Evolutionary conservation across 2,329 filamentous ascomycete species (phyloP).

Genomic region (Aspergillus felis): DNA sequence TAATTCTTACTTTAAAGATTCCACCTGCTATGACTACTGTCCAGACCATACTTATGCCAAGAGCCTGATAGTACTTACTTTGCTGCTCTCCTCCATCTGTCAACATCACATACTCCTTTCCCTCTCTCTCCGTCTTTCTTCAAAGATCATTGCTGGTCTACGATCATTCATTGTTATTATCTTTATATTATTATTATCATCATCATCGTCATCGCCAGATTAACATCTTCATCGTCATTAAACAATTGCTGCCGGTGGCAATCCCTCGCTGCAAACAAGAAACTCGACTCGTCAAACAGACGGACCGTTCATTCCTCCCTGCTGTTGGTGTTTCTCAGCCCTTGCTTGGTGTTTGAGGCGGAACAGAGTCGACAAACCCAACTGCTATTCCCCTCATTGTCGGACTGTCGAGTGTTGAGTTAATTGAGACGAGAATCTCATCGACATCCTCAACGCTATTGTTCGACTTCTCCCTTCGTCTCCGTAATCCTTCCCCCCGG

Average conservation of each 20-base stretch:
- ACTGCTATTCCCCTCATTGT: not conserved
- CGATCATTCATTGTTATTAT: constrained; percentile 6
- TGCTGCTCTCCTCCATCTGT: not conserved
- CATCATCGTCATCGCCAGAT: constrained; percentile 1
- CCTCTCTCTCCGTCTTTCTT: not conserved
- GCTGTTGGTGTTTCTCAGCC: constrained; percentile 7
- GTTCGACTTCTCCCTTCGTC: not conserved
- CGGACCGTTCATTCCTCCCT: constrained; percentile 14
- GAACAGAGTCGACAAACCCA: not conserved
- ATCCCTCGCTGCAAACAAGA: constrained; percentile 16
- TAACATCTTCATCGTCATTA: constrained; percentile 7
- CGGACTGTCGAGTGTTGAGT: not conserved
- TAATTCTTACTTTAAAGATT: not conserved
- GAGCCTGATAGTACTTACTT: not conserved
- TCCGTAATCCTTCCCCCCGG: not conserved
- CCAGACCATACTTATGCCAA: not conserved
- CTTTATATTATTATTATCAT: not conserved
- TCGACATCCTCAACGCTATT: not conserved
- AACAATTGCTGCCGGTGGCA: constrained; percentile 30
- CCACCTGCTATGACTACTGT: not conserved
- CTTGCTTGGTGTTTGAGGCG: constrained; percentile 13
- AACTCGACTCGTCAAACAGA: not conserved
- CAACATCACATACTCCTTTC: not conserved
- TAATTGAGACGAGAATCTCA: not conserved
- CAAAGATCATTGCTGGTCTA: constrained; percentile 3